Evolutionary conservation across 2,329 filamentous ascomycete genomes (phyloP).

Genomic region (Emergomyces pasteurianus): DNA sequence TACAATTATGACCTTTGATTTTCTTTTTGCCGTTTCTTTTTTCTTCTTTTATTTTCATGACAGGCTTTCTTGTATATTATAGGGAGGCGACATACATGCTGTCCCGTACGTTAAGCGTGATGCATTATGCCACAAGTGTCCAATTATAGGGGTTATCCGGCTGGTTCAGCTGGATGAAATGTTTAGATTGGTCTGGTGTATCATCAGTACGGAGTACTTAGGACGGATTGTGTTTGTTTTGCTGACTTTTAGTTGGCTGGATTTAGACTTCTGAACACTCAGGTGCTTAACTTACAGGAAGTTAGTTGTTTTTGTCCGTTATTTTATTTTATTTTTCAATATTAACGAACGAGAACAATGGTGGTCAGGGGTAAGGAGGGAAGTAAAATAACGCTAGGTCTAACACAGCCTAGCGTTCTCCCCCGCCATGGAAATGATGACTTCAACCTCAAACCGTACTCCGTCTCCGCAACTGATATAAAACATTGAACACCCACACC

Average conservation of each 20-base stretch:
- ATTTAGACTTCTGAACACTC: too few relatives aligned
- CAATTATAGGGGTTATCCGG: background rate
- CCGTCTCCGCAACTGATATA: too few relatives aligned
- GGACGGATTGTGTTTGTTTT: background rate
- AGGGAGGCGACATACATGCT: background rate
- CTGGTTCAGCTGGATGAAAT: too few relatives aligned
- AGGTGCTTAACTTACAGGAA: too few relatives aligned
- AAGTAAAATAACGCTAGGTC: background rate
- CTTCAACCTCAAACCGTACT: too few relatives aligned
- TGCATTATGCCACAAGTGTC: background rate
- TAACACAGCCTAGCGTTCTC: background rate
- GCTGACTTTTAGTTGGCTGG: too few relatives aligned
- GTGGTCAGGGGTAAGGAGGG: too few relatives aligned
- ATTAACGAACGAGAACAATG: too few relatives aligned
- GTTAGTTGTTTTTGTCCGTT: too few relatives aligned
- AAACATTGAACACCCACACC: too few relatives aligned
- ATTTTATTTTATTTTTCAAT: too few relatives aligned
- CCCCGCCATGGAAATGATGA: background rate
- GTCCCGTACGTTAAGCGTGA: background rate
- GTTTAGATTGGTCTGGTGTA: background rate
- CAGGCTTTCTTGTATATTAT: background rate
- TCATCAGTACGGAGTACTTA: background rate
- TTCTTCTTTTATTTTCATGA: background rate
- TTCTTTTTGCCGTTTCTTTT: background rate
- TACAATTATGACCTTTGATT: too few relatives aligned